Evolutionary conservation across 306 rosid genomes (phyloP), one percentile per base, ranked within the genome.

Genomic region (Hylodesmum podocarpum): DNA sequence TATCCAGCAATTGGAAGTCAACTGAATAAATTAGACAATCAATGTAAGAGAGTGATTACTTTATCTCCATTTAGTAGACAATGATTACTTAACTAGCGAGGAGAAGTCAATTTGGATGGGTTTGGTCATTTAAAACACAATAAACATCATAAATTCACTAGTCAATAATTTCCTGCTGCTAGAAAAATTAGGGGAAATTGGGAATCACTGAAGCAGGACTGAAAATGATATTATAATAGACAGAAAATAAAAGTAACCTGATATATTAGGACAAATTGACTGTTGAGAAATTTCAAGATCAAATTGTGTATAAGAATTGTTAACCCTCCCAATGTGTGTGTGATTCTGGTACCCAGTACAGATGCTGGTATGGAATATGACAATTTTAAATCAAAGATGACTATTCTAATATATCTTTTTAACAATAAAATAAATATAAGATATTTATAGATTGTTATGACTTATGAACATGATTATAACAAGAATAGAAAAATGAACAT

Each of bases 71-170:
- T 73, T 21, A 74, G 24, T 18, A 31, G 71, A 57, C 10, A 69
- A 43, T 3, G 6, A 46, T 22, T 43, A 58, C 21, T 29, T 24
- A n/a, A 44, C 19, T 69, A n/a, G n/a, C n/a, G 65, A 49, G 33
- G 64, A 27, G 3, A 58, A 59, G 62, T 21, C 41, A 69, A 58
- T 22, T 6, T 39, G 46, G 65, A 69, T 33, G 43, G 43, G 18
- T 78, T 78, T 62, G 61, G 31, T 25, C 71, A 76, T 76, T 59
- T 61, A 62, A 6, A 22, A 49, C 25, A 33, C 27, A 68, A 70
- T 70, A 28, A 70, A 58, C 51, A 69, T 43, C 19, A 24, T 16
- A 18, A 70, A 50, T 39, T 78, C 66, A 37, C 49, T 19, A 0
- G 21, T 63, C 22, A 71, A 71, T 22, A 47, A 46, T 50, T 70